Conservation (phyloP, 192 early-diverging fungal species). For the Coemansia sp. region DNA sequence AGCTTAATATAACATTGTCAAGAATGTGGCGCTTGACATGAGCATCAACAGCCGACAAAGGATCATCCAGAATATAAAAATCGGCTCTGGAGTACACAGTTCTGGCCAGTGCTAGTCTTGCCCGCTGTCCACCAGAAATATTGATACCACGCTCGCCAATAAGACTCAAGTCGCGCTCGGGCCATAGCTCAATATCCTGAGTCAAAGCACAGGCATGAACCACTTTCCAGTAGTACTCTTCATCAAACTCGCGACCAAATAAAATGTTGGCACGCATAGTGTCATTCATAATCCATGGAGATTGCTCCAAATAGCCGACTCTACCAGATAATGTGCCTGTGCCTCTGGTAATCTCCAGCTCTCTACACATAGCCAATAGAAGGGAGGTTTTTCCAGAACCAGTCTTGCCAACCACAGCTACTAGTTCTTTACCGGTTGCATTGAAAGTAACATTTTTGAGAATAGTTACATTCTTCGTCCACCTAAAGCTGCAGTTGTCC, state of each 20-base stretch:
- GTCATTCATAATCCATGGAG: constrained; percentile 43
- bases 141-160: constrained; percentile 23
- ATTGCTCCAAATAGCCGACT: constrained; percentile 77
- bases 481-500: constrained; percentile 5
- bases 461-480: not conserved
- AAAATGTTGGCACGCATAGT: constrained; percentile 20
- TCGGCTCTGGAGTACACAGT: constrained; percentile 23
- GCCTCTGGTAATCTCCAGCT: constrained; percentile 60
- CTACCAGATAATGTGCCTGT: constrained; percentile 61
- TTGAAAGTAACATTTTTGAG: constrained; percentile 56
- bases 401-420: constrained; percentile 77
- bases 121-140: constrained; percentile 25
- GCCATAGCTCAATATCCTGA: constrained; percentile 6
- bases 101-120: constrained; percentile 19
- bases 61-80: constrained; percentile 11
- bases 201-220: constrained; percentile 7
- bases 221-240: constrained; percentile 9
- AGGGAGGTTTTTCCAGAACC: constrained; percentile 81
- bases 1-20: constrained; percentile 14
- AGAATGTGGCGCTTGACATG: constrained; percentile 15
- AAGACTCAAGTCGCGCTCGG: not conserved
- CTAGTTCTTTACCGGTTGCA: constrained; percentile 61
- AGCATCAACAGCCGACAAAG: not conserved
- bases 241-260: constrained; percentile 24
- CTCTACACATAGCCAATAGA: constrained; percentile 75